Base-by-base conservation (phyloP, 148 eudicot genomes). In the Mesembryanthemum crystallinum region DNA sequence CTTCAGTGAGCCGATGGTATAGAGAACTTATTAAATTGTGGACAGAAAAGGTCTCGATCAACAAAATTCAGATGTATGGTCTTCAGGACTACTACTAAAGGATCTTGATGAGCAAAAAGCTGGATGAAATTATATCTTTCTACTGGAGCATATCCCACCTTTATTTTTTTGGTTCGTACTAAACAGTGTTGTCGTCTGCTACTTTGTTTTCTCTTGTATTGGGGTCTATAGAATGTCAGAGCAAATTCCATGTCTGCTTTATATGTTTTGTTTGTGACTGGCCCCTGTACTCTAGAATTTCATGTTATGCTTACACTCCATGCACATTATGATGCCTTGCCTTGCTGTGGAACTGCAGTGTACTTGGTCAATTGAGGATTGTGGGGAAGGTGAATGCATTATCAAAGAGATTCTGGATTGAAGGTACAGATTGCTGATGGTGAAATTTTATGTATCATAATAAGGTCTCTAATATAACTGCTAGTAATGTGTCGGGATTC, bases 341-440 rank as follows among this genome's bases (percentile, higher is more conserved):
- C 77, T 75, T 75, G 64, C 58, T 70, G 14, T 80, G 71, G 68
- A 67, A 76, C 81, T 71, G 81, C 85, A 85, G 89, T 85, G 78
- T 82, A 74, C 80, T 67, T 77, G 80, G 23, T 76, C 64, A 66
- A 27, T 58, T 27, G 60, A 76, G 73, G 78, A 69, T 80, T 64
- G 65, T 42, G 70, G 67, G 72, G 79, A 66, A 70, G 87, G 85
- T 75, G 85, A 81, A 80, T 72, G 74, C 82, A 71, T 80, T 84
- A 55, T 78, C 64, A 43, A 54, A 82, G 69, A 72, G 51, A 55
- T 30, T 72, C 59, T 73, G 66, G 66, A 76, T 77, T 42, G 73
- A 77, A 82, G 86, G 82, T 76, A 73, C 79, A 82, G 74, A 67
- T 81, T 74, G 76, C 61, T 73, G 75, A 81, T 76, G 66, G 74